Base-by-base conservation (phyloP, 768 basidiomycete genomes). In the Phallus indusiatus region DNA sequence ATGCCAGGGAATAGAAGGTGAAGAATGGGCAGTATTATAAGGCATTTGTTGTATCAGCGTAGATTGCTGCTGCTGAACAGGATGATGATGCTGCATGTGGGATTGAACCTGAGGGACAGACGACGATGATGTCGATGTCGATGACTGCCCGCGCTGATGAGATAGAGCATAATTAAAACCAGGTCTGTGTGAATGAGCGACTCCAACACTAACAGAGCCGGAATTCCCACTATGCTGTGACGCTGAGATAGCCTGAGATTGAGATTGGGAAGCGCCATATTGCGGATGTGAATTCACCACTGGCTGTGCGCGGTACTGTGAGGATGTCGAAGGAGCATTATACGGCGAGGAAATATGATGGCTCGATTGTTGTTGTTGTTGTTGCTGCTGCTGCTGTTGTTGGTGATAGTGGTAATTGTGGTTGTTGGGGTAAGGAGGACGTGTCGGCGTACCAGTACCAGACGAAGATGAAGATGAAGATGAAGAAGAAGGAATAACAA, bases 1-100 rank as follows among this genome's bases (percentile, higher is more conserved):
- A 53, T 72, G 73, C 56, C 56, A 58, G 1, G 48, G 34, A 20
- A n/a, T 42, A 17, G n/a, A 21, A n/a, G 49, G n/a, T 4, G 12
- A 5, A 34, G 42, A 11, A 42, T 42, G 42, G n/a, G 42, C n/a
- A 4, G 42, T 10, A n/a, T 42, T 42, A 42, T 42, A 42, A n/a
- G 42, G 28, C 28, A 28, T 2, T 10, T 42, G 42, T 11, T 42
- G 42, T n/a, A 42, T 42, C 42, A n/a, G 42, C 12, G 14, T n/a
- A 14, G 42, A n/a, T 12, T 42, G 42, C n/a, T 42, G 9, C 8
- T 16, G 12, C 42, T n/a, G 14, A 42, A 12, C n/a, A 14, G 42
- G n/a, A 2, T 12, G n/a, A 2, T 12, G n/a, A 42, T 42, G 42
- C 14, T 42, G 42, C 12, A 42, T 2, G n/a, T 42, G 42, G 2